These are phyloP conservation scores for Torulaspora maleeae DNA, from an alignment of 805 yeast genomes.

Conservation along the genomic window DNA sequence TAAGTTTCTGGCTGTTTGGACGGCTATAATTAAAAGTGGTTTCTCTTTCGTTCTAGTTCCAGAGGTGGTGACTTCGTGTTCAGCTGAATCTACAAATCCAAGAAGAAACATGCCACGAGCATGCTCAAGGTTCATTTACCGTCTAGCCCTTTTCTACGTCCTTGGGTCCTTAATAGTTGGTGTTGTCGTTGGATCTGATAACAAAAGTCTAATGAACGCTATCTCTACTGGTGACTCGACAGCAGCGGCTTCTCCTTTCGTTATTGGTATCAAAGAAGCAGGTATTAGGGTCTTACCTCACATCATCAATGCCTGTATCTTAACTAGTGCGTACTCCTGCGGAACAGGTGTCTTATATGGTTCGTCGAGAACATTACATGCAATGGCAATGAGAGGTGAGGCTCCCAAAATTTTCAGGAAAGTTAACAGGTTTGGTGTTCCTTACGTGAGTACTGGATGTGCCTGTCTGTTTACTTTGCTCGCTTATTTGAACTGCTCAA, in stretches of 20 bases:
- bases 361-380: slow-evolving; percentile 44
- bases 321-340: slow-evolving; percentile 42
- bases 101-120: slow-evolving; percentile 49
- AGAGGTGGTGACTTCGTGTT: slow-evolving; percentile 46
- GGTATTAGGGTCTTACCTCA: slow-evolving; percentile 46
- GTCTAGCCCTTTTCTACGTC: slow-evolving; percentile 51
- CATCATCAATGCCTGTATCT: slow-evolving; percentile 45
- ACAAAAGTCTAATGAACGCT: slow-evolving; percentile 37
- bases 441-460: slow-evolving; percentile 36
- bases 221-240: slow-evolving; percentile 29
- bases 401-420: slow-evolving; percentile 45
- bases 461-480: slow-evolving; percentile 35
- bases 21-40: slow-evolving; percentile 48
- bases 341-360: slow-evolving; percentile 45
- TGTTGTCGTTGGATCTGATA: slow-evolving; percentile 52
- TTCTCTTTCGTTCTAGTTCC: slow-evolving; percentile 48
- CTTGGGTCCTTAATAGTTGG: slow-evolving; percentile 40
- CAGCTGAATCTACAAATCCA: slow-evolving; percentile 46
- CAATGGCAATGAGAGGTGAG: slow-evolving; percentile 43
- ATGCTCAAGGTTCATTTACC: slow-evolving; percentile 49
- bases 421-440: slow-evolving; percentile 49
- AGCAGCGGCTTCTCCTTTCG: slow-evolving; percentile 48
- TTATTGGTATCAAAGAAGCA: slow-evolving; percentile 46
- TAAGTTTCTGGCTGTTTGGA: slow-evolving; percentile 48
- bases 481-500: slow-evolving; percentile 47